Conservation (phyloP, 2,329 filamentous ascomycete species). For the Alternaria alternata region DNA sequence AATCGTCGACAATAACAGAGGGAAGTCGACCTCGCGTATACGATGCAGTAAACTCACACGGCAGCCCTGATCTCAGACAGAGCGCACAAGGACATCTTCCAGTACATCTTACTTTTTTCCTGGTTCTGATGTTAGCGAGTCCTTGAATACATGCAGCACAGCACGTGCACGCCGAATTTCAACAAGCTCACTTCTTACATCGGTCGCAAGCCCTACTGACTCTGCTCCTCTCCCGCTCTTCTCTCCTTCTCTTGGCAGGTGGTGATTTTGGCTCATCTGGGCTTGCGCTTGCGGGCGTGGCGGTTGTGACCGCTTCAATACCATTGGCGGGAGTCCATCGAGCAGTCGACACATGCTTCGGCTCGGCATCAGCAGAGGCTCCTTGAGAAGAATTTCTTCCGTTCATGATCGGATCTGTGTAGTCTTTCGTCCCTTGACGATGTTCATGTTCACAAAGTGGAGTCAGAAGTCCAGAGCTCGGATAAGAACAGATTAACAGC, state of each 20-base stretch:
- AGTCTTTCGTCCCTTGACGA: neutral
- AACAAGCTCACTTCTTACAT: conserved; percentile 56
- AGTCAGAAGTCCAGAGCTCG: conserved; percentile 11
- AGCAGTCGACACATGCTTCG: conserved; percentile 15
- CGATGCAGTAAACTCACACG: conserved; percentile 60
- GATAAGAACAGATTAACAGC: conserved; percentile 14
- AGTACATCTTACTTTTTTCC: conserved; percentile 50
- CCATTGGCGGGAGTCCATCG: conserved; percentile 25
- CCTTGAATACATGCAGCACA: neutral
- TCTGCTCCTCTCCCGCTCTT: conserved; percentile 50
- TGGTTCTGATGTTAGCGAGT: conserved; percentile 26
- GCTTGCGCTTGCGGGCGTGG: conserved; percentile 22
- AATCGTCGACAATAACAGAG: conserved; percentile 49
- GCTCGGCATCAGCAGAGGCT: neutral
- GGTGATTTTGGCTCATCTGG: conserved; percentile 33
- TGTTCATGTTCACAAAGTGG: conserved; percentile 9
- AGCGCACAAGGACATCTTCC: conserved; percentile 48
- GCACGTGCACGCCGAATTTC: conserved; percentile 8
- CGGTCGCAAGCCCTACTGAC: conserved; percentile 60
- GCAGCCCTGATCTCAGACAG: conserved; percentile 41
- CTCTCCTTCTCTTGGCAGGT: conserved; percentile 44
- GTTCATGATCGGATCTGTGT: conserved; percentile 3
- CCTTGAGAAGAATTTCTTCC: conserved; percentile 1
- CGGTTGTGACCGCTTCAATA: conserved; percentile 19
- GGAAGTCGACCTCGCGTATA: conserved; percentile 60